phyloP scores from a whole-genome alignment of 345 rosid genomes.

The Salix caprea region DNA sequence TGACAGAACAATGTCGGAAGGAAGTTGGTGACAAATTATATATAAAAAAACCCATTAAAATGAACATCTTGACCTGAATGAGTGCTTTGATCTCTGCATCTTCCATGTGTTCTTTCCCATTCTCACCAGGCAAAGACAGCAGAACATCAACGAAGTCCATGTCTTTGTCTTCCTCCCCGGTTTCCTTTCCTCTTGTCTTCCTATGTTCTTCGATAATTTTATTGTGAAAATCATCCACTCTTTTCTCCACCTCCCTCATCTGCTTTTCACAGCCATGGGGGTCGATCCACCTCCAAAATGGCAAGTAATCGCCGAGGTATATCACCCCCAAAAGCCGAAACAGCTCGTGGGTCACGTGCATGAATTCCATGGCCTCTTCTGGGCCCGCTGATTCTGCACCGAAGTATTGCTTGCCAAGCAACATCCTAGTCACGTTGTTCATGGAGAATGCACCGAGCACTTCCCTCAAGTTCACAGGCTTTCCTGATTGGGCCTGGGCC shows the following conservation, averaged over 20 bases:
- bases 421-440: constrained; percentile 91
- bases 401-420: constrained; percentile 73
- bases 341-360: constrained; percentile 73
- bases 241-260: constrained; percentile 81
- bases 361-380: constrained; percentile 72
- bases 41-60: background rate
- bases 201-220: constrained; percentile 68
- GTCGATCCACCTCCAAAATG: constrained; percentile 90
- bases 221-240: constrained; percentile 81
- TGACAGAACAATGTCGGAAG: background rate
- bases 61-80: constrained; percentile 48
- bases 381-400: constrained; percentile 59
- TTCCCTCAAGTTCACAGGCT: constrained; percentile 59
- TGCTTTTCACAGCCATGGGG: constrained; percentile 70
- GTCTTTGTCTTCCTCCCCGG: constrained; percentile 19
- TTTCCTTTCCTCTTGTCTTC: constrained; percentile 3
- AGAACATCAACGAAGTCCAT: constrained; percentile 88
- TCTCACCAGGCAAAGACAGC: constrained; percentile 68
- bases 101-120: constrained; percentile 63
- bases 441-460: constrained; percentile 79
- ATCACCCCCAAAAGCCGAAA: constrained; percentile 71
- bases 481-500: constrained; percentile 21
- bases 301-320: constrained; percentile 84
- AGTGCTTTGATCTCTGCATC: constrained; percentile 84
- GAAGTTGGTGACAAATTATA: too few species aligned